phyloP scores from a whole-genome alignment of 2,329 filamentous ascomycete species.

The Neonectria hederae region DNA sequence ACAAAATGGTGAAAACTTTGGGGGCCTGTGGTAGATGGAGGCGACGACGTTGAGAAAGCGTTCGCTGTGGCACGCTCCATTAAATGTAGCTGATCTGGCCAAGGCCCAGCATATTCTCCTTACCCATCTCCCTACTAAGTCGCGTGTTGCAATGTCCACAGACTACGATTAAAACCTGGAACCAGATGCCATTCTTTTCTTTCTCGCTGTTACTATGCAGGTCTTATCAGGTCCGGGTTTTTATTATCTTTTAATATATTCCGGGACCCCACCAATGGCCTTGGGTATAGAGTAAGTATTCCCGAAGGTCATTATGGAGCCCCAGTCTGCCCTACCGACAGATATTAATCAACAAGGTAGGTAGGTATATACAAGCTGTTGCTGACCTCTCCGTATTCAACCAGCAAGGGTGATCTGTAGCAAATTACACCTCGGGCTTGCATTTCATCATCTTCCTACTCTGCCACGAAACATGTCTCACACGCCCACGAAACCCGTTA shows the following conservation, averaged over 20 bases:
- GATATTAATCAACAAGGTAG: no score
- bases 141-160: background rate
- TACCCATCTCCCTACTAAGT: background rate
- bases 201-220: background rate
- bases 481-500: background rate
- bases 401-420: background rate
- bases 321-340: no score
- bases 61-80: background rate
- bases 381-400: background rate
- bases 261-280: background rate
- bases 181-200: background rate
- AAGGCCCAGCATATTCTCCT: background rate
- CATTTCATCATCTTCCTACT: background rate
- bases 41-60: background rate
- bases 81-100: background rate
- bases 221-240: background rate
- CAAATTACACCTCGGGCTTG: background rate
- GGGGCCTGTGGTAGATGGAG: background rate
- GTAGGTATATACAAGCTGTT: no score
- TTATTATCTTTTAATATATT: background rate
- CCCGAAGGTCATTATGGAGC: no score
- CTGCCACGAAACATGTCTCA: background rate
- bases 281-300: background rate
- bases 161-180: background rate
- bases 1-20: background rate